Percentiles rank a stretch among this genome's conserved stretches.
Conservation (phyloP, 345 rosid species). For the Aegle marmelos region DNA sequence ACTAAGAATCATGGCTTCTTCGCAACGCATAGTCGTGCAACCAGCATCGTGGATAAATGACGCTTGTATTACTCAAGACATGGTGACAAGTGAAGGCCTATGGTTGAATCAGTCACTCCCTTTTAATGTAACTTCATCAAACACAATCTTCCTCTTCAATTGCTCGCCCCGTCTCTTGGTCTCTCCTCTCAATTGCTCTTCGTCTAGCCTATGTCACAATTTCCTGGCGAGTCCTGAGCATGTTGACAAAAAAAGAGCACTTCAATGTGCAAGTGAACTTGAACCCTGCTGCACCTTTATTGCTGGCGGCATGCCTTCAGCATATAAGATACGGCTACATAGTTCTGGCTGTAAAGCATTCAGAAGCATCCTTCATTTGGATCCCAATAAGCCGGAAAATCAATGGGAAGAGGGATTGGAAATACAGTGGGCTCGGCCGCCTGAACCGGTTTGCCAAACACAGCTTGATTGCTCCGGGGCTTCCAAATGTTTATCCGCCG, state of each 20-base stretch:
- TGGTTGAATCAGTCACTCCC: slow-evolving; percentile 55
- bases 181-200: slow-evolving; percentile 60
- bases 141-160: slow-evolving; percentile 55
- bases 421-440: slow-evolving; percentile 56
- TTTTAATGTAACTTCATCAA: slow-evolving; percentile 57
- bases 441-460: slow-evolving; percentile 41
- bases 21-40: slow-evolving; percentile 46
- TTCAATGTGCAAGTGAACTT: slow-evolving; percentile 36
- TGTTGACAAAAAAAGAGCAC: slow-evolving; percentile 31
- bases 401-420: slow-evolving; percentile 64
- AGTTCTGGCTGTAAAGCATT: slow-evolving; percentile 60
- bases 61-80: slow-evolving; percentile 44
- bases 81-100: slow-evolving; percentile 44
- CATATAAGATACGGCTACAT: slow-evolving; percentile 61
- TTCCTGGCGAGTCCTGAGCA: slow-evolving; percentile 49
- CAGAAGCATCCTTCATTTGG: slow-evolving; percentile 48
- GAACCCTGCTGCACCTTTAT: slow-evolving; percentile 54
- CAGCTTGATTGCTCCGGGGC: slow-evolving; percentile 42
- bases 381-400: slow-evolving; percentile 33
- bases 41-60: slow-evolving; percentile 43
- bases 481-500: slow-evolving; percentile 42
- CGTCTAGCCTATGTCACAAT: slow-evolving; percentile 54
- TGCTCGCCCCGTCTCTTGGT: slow-evolving; percentile 60
- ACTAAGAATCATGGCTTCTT: slow-evolving; percentile 31
- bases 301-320: slow-evolving; percentile 66